Evolutionary conservation across 176 grass and related monocot genomes (phyloP).

Genomic region (Cenchrus americanus): DNA sequence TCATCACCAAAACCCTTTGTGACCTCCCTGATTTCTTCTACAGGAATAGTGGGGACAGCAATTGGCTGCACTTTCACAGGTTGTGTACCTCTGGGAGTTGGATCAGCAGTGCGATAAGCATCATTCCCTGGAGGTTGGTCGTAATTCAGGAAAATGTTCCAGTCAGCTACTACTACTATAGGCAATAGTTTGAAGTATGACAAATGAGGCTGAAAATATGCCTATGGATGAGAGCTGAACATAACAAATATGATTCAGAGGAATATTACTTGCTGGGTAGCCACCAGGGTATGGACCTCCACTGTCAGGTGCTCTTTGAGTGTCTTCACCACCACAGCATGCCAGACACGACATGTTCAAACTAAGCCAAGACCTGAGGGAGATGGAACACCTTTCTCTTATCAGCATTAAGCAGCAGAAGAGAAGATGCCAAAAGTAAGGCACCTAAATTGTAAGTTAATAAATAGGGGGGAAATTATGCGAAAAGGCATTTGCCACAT

Average conservation of each 20-base stretch:
- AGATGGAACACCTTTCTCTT: background rate
- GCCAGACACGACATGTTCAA: slow-evolving; percentile 42
- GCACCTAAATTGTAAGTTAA: background rate
- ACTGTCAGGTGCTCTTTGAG: slow-evolving; percentile 41
- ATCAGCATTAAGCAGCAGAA: background rate
- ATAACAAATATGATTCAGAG: slow-evolving; percentile 8
- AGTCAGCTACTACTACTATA: slow-evolving; percentile 1
- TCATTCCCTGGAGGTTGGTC: slow-evolving; percentile 49
- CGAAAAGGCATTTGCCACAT: background rate
- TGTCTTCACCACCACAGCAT: slow-evolving; percentile 40
- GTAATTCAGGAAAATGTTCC: background rate
- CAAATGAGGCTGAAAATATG: background rate
- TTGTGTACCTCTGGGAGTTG: slow-evolving; percentile 62
- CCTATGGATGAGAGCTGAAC: background rate
- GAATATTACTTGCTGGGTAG: slow-evolving; percentile 44
- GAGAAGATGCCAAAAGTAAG: background rate
- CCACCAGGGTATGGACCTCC: slow-evolving; percentile 38
- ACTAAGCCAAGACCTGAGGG: slow-evolving; percentile 15
- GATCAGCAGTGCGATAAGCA: slow-evolving; percentile 61
- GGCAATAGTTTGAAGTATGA: background rate
- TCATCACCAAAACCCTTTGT: slow-evolving; percentile 74
- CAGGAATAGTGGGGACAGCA: slow-evolving; percentile 59
- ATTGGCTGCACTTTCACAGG: slow-evolving; percentile 72
- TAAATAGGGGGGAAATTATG: background rate
- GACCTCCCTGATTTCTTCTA: slow-evolving; percentile 76